A percentile compares a stretch with the other conserved stretches of the same genome.
phyloP scores from a whole-genome alignment of 192 early-diverging fungal genomes.

The Backusella parvicylindrica region DNA sequence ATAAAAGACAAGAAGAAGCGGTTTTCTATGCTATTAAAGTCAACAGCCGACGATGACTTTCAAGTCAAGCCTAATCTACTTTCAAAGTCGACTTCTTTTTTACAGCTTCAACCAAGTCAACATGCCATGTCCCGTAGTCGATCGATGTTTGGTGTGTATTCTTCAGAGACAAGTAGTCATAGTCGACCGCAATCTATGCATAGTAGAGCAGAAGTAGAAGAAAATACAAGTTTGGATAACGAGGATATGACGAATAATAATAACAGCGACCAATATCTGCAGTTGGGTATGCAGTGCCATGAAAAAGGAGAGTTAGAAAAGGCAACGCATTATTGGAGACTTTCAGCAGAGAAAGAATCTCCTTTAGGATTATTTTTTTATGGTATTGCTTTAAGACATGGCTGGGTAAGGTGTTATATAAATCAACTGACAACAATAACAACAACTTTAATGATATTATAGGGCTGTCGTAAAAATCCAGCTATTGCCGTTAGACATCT shows the following conservation, averaged over 20 bases:
- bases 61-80: neutral
- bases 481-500: constrained; percentile 64
- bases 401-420: constrained; percentile 60
- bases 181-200: neutral
- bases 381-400: constrained; percentile 72
- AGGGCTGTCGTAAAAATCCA: constrained; percentile 65
- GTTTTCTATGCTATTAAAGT: neutral
- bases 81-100: constrained; percentile 7
- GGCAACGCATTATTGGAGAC: constrained; percentile 66
- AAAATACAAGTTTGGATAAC: neutral
- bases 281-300: constrained; percentile 64
- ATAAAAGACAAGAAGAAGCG: constrained; percentile 5
- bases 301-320: constrained; percentile 67
- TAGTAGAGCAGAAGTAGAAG: neutral
- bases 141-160: neutral
- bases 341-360: constrained; percentile 59
- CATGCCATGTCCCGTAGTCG: neutral
- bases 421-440: neutral
- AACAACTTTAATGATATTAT: neutral
- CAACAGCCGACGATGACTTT: neutral
- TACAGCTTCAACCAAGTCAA: neutral
- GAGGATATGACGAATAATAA: neutral
- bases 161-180: neutral
- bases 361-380: constrained; percentile 72
- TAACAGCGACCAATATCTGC: constrained; percentile 55